phyloP scores from a whole-genome alignment of 768 basidiomycete species.

The Goffeauzyma gilvescens region DNA sequence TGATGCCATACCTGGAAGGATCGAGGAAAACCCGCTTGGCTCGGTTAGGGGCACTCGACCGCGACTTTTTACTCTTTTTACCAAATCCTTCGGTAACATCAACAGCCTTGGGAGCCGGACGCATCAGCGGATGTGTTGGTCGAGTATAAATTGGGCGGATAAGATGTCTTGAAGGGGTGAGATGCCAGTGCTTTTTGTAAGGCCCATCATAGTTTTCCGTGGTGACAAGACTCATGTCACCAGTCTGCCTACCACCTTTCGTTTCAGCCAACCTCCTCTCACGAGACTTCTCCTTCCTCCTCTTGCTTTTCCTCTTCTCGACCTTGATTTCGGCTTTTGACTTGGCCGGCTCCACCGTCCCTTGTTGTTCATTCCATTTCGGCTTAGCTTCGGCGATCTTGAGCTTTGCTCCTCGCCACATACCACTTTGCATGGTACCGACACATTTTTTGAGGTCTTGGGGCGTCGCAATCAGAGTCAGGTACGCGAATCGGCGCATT shows the following conservation, averaged over 20 bases:
- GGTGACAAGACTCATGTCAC: conserved; percentile 22
- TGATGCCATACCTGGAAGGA: conserved; percentile 17
- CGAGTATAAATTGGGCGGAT: conserved; percentile 25
- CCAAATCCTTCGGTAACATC: neutral
- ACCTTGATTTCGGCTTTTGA: conserved; percentile 3
- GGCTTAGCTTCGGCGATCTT: conserved; percentile 26
- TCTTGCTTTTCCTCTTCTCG: conserved; percentile 8
- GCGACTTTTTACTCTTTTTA: conserved; percentile 6
- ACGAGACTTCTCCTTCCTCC: conserved; percentile 15
- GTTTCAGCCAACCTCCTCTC: conserved; percentile 10
- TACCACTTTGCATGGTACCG: conserved; percentile 26
- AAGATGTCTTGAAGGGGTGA: conserved; percentile 9
- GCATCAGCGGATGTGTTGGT: conserved; percentile 21
- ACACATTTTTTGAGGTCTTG: conserved; percentile 10
- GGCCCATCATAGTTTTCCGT: conserved; percentile 1
- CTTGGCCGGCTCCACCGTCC: neutral
- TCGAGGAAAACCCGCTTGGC: conserved; percentile 21
- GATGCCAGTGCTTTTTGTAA: conserved; percentile 16
- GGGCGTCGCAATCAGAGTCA: neutral
- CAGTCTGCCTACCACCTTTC: conserved; percentile 21
- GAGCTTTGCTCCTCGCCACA: conserved; percentile 27
- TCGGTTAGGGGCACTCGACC: conserved; percentile 15
- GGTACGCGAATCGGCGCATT: neutral
- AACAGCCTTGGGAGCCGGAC: neutral
- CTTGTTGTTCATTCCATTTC: conserved; percentile 8